Percentiles rank a stretch among this genome's conserved stretches.
phyloP scores from a whole-genome alignment of 108 stramenopile genomes.

The Seminavis robusta region DNA sequence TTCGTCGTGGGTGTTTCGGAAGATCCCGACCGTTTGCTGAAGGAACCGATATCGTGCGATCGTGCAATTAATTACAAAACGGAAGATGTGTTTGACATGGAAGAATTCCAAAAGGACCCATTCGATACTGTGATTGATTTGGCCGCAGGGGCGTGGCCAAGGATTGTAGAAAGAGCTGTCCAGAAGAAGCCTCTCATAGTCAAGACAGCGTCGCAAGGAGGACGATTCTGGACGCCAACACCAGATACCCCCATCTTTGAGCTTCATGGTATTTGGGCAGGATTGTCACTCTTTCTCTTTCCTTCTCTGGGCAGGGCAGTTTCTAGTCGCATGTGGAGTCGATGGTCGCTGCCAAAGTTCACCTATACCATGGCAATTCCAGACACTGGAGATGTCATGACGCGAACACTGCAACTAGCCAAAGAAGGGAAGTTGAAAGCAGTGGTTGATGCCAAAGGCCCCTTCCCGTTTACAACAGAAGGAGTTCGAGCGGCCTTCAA shows the following conservation, averaged over 20 bases:
- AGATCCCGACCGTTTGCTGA: slow-evolving; percentile 30
- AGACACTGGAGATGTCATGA: slow-evolving; percentile 31
- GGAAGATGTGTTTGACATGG: slow-evolving; percentile 26
- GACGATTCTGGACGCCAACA: slow-evolving; percentile 45
- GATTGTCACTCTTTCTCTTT: slow-evolving; percentile 42
- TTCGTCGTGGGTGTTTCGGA: slow-evolving; percentile 43
- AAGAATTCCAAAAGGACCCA: slow-evolving; percentile 42
- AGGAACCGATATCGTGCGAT: slow-evolving; percentile 42
- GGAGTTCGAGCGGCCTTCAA: slow-evolving; percentile 62
- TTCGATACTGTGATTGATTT: slow-evolving; percentile 73
- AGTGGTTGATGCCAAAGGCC: slow-evolving; percentile 60
- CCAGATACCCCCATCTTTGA: slow-evolving; percentile 52
- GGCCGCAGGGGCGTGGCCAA: slow-evolving; percentile 53
- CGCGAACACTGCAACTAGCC: slow-evolving; percentile 53
- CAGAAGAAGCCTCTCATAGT: slow-evolving; percentile 28
- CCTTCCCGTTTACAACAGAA: slow-evolving; percentile 62
- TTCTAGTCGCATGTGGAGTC: slow-evolving; percentile 31
- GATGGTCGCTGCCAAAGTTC: slow-evolving; percentile 40
- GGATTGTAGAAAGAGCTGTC: slow-evolving; percentile 11
- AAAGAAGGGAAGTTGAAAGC: slow-evolving; percentile 46
- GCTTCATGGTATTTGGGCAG: slow-evolving; percentile 21
- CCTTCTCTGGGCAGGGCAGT: slow-evolving; percentile 48
- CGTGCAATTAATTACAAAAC: slow-evolving; percentile 48
- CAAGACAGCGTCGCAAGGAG: slow-evolving; percentile 43
- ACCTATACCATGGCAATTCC: slow-evolving; percentile 43